A percentile compares a stretch with the other conserved stretches of the same genome.
These are phyloP conservation scores for Hyphopichia fennica DNA, from an alignment of 1,139 yeast species.

Conservation along the genomic window DNA sequence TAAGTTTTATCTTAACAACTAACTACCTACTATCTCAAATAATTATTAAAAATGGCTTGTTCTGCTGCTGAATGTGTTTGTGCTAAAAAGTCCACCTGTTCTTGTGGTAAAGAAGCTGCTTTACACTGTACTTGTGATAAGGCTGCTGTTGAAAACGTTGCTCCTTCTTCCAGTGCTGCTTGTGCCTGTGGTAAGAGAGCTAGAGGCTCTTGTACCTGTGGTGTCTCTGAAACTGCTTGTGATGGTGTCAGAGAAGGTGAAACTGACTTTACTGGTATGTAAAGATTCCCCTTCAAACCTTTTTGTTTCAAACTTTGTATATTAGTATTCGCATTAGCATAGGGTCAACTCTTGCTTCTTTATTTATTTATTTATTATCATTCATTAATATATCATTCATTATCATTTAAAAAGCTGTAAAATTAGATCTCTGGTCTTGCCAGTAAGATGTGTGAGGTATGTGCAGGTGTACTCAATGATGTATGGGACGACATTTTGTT, in stretches of 20 bases:
- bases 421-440: no score
- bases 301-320: background rate
- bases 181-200: constrained; percentile 51
- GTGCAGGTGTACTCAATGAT: no score
- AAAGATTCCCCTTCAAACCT: background rate
- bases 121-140: constrained; percentile 45
- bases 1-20: background rate
- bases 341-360: no score
- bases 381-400: no score
- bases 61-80: constrained; percentile 47
- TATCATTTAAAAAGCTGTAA: no score
- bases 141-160: constrained; percentile 42
- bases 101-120: constrained; percentile 51
- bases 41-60: constrained; percentile 37
- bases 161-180: constrained; percentile 33
- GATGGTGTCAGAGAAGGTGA: constrained; percentile 49
- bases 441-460: no score
- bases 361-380: no score
- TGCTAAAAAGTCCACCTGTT: constrained; percentile 50
- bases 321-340: no score
- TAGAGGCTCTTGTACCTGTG: constrained; percentile 45
- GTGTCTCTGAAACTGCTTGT: constrained; percentile 33
- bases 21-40: background rate
- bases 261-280: constrained; percentile 35
- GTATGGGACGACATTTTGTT: no score